phyloP scores from a whole-genome alignment of 441 rosid genomes.

The Cnidoscolus chayamansa region DNA sequence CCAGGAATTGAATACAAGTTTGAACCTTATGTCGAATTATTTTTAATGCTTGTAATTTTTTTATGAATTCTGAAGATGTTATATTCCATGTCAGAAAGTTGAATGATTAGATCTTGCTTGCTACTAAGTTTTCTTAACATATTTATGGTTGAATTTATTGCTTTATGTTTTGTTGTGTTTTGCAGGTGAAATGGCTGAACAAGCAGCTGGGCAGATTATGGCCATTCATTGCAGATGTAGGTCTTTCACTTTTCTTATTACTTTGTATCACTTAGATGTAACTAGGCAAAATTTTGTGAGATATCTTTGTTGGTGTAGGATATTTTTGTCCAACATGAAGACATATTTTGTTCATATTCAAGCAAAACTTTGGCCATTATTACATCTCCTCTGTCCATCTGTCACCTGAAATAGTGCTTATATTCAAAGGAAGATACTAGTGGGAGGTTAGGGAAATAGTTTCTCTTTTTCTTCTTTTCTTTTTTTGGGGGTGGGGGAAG shows the following conservation, averaged over 20 bases:
- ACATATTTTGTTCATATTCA: background rate
- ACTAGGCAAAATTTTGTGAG: background rate
- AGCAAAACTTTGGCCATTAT: background rate
- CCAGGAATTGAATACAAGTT: slow-evolving; percentile 4
- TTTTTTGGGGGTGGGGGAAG: background rate
- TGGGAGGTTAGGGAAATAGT: background rate
- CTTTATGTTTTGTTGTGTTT: slow-evolving; percentile 19
- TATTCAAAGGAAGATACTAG: background rate
- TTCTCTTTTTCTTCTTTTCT: too few relatives aligned
- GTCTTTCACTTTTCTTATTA: slow-evolving; percentile 22
- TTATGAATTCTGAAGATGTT: background rate
- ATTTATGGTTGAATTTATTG: slow-evolving; percentile 7
- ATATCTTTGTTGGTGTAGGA: background rate
- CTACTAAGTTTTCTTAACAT: background rate
- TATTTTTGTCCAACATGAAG: background rate
- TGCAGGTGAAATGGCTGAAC: slow-evolving; percentile 96
- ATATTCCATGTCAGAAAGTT: background rate
- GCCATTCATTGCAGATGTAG: slow-evolving; percentile 94
- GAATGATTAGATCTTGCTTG: background rate
- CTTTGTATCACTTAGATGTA: slow-evolving; percentile 11
- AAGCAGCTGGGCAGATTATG: slow-evolving; percentile 86
- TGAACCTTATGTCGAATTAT: background rate
- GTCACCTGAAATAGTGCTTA: background rate
- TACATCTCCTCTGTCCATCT: background rate
- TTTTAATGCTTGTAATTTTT: slow-evolving; percentile 4